Evolutionary conservation across 225 moss, liverwort and hornwort genomes (phyloP), one percentile per base, ranked within the genome.

Genomic region (Anthoceros angustus): DNA sequence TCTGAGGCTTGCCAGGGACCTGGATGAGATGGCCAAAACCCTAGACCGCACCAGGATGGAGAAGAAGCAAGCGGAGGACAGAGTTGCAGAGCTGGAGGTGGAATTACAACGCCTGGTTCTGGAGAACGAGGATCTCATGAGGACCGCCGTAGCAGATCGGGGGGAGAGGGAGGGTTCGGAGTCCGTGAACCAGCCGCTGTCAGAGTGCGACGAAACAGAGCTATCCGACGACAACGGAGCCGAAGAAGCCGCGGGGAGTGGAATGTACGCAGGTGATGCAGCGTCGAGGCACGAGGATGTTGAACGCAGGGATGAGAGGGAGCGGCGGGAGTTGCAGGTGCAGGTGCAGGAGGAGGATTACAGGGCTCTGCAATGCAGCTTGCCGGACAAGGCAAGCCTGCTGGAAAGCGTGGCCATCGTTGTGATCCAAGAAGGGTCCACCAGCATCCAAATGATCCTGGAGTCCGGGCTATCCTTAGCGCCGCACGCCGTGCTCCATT

Each of bases 1-100:
- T 61, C 55, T 55, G 24, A 6, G 25, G 8, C 8, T 26, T 62
- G 32, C 0, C 75, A 79, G 79, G 67, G 73, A 79, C 70, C 39
- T 79, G 45, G 72, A 79, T 20, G 74, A 79, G 61, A 79, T 70
- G 78, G 72, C 60, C 14, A 72, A 75, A 70, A 70, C 73, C 32
- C 18, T 79, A 18, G 76, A 76, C 26, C 42, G 67, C 18, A 79
- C 68, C 70, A 70, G 79, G 25, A 75, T 70, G 43, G 70, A 67
- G 62, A 61, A 70, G 18, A 75, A 49, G 67, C 73, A 71, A 65
- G 38, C 73, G 42, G 75, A 79, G 62, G 61, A 68, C 43, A 72
- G 72, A 11, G 40, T 76, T 25, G 70, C 39, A 10, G 66, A 26
- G 9, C 72, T 68, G 32, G 79, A 79, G 45, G 73, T 70, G 39